These are phyloP conservation scores for Pythium plurisporium DNA, from an alignment of 352 stramenopile genomes.

Conservation along the genomic window DNA sequence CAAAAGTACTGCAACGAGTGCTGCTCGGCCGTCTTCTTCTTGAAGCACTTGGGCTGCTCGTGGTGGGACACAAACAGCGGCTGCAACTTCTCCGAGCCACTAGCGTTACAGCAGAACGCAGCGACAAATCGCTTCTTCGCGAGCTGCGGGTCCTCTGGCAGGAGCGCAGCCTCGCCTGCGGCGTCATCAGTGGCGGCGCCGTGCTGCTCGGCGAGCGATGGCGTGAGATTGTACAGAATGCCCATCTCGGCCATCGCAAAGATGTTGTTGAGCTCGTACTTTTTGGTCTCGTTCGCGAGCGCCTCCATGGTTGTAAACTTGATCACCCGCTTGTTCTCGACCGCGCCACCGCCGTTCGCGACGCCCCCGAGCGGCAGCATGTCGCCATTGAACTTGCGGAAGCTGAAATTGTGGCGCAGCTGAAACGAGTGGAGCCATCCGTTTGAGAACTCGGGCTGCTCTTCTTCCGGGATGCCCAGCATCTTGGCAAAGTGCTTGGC, in stretches of 20 bases:
- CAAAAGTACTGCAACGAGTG: slow-evolving; percentile 79
- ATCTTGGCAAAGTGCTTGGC: slow-evolving; percentile 81
- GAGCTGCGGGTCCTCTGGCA: slow-evolving; percentile 42
- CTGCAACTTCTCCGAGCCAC: slow-evolving; percentile 72
- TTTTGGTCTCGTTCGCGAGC: slow-evolving; percentile 60
- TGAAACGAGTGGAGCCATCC: slow-evolving; percentile 85
- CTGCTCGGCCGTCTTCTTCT: slow-evolving; percentile 71
- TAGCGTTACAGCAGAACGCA: slow-evolving; percentile 59
- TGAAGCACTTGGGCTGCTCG: slow-evolving; percentile 72
- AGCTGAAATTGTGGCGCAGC: slow-evolving; percentile 81
- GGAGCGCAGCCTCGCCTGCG: neutral
- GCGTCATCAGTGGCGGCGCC: slow-evolving; percentile 9
- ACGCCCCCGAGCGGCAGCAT: slow-evolving; percentile 16
- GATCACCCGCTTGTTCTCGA: slow-evolving; percentile 48
- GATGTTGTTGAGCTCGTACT: slow-evolving; percentile 68
- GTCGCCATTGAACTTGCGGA: slow-evolving; percentile 77
- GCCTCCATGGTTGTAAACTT: slow-evolving; percentile 60
- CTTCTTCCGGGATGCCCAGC: slow-evolving; percentile 67
- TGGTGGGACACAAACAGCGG: slow-evolving; percentile 80
- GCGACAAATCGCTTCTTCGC: slow-evolving; percentile 72
- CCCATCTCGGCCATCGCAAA: slow-evolving; percentile 76
- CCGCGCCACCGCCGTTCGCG: slow-evolving; percentile 37
- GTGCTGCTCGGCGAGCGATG: slow-evolving; percentile 16
- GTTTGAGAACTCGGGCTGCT: slow-evolving; percentile 85
- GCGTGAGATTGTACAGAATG: slow-evolving; percentile 68